phyloP scores from a whole-genome alignment of 2,329 filamentous ascomycete genomes.

The Botrytis sinoallii region DNA sequence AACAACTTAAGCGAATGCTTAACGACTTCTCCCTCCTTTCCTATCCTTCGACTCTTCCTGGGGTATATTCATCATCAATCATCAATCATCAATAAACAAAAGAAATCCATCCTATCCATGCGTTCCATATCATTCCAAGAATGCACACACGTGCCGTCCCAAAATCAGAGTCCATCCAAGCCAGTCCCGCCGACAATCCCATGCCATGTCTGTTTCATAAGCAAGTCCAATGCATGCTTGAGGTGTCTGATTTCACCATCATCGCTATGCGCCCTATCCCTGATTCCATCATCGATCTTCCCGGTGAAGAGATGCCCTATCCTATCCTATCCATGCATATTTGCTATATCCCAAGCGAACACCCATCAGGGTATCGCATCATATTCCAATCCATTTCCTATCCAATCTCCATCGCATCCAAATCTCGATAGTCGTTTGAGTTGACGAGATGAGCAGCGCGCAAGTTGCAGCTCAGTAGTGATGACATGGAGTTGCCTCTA shows the following conservation, averaged over 20 bases:
- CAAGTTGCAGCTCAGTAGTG: background rate
- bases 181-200: background rate
- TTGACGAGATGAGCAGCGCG: background rate
- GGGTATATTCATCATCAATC: conserved; percentile 17
- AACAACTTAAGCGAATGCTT: background rate
- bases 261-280: background rate
- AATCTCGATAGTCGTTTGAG: background rate
- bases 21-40: background rate
- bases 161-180: background rate
- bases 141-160: background rate
- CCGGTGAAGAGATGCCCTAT: background rate
- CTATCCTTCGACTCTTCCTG: background rate
- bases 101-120: background rate
- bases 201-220: background rate
- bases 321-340: conserved; percentile 2
- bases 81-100: background rate
- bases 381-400: background rate
- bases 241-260: background rate
- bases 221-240: background rate
- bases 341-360: background rate
- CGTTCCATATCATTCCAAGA: background rate
- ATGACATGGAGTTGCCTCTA: background rate
- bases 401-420: background rate
- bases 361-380: background rate
- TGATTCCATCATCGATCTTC: conserved; percentile 1